Percentiles rank a stretch among this genome's conserved stretches.
Conservation (phyloP, 169 alveolate species). For the Eimeria acervulina region DNA sequence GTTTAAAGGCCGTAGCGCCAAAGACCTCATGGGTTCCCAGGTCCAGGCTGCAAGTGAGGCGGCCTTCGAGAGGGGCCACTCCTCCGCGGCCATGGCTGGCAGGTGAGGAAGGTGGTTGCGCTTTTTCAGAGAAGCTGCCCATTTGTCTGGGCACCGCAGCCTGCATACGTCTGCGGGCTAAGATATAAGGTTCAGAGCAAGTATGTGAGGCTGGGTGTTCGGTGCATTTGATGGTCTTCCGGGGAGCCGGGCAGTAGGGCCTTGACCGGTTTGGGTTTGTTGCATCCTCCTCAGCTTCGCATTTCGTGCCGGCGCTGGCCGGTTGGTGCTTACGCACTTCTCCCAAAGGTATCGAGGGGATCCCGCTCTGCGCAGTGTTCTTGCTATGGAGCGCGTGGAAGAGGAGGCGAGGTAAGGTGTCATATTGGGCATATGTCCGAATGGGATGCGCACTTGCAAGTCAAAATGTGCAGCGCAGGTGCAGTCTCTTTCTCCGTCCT, state of each 20-base stretch:
- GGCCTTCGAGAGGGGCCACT: constrained; percentile 88
- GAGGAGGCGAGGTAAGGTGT: constrained; percentile 84
- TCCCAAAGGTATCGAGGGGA: constrained; percentile 89
- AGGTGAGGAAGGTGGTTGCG: constrained; percentile 56
- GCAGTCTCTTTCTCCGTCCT: background rate
- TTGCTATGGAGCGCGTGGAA: constrained; percentile 85
- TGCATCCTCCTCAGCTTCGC: constrained; percentile 85
- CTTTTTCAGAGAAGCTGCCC: background rate
- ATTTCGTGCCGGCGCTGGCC: constrained; percentile 82
- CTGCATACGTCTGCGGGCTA: background rate
- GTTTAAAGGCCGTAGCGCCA: background rate
- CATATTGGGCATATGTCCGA: background rate
- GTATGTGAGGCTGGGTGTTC: background rate
- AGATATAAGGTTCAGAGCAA: background rate
- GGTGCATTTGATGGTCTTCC: background rate
- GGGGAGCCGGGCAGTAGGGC: background rate
- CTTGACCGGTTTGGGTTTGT: background rate
- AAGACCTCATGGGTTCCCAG: constrained; percentile 65
- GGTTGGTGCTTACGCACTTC: constrained; percentile 89
- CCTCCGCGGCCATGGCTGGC: constrained; percentile 89
- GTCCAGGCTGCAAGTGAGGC: constrained; percentile 80
- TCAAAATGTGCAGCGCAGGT: background rate
- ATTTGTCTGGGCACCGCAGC: background rate
- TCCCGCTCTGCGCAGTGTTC: constrained; percentile 83
- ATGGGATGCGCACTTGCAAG: background rate